Evolutionary conservation across 2,329 filamentous ascomycete genomes (phyloP).

Genomic region (Lachnellula suecica): DNA sequence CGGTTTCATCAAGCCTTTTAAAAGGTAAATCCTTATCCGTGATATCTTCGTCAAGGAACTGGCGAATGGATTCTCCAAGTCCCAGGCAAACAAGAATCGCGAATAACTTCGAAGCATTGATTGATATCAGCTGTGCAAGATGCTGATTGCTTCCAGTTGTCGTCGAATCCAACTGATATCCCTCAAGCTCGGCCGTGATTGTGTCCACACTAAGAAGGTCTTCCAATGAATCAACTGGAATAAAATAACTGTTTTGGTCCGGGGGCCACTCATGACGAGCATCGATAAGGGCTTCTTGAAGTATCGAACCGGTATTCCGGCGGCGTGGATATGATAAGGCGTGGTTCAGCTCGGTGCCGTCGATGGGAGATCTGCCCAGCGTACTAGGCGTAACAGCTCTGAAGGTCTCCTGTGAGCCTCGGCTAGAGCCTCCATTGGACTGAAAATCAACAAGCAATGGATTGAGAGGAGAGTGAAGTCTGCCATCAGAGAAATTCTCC

Average conservation of each 20-base stretch:
- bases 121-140: neutral
- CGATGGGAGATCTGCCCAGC: neutral
- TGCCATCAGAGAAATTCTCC: neutral
- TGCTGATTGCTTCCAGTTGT: neutral
- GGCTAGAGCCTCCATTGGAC: neutral
- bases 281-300: neutral
- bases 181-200: neutral
- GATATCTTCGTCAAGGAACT: conserved; percentile 2
- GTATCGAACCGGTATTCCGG: neutral
- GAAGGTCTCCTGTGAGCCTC: neutral
- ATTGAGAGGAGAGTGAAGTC: neutral
- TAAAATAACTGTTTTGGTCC: neutral
- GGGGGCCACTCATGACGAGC: neutral
- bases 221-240: neutral
- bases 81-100: conserved; percentile 1
- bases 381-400: neutral
- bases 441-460: neutral
- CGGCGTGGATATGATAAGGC: neutral
- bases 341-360: neutral
- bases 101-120: neutral
- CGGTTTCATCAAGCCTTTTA: neutral
- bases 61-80: neutral
- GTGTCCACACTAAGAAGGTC: neutral
- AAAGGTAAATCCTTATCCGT: conserved; percentile 6
- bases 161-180: neutral